A percentile compares a stretch with the other conserved stretches of the same genome.
phyloP scores from a whole-genome alignment of 768 basidiomycete genomes.

The Tricholoma saponaceum region DNA sequence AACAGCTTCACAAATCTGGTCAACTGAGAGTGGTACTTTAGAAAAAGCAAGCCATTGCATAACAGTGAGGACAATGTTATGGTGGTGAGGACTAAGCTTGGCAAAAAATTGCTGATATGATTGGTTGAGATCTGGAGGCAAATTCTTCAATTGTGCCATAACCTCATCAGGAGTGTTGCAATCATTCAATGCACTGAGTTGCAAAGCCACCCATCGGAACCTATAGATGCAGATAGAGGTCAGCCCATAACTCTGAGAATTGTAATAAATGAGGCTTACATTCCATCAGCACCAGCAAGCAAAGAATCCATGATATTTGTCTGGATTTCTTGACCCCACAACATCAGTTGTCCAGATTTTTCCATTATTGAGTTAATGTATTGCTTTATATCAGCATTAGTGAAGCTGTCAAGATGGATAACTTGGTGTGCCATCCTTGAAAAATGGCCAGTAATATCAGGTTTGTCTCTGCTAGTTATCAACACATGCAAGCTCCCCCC shows the following conservation, averaged over 20 bases:
- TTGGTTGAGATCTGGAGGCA: too few species aligned
- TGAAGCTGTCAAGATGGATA: too few species aligned
- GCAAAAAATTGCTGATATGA: too few species aligned
- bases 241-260: not conserved
- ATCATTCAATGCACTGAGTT: not conserved
- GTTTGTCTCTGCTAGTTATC: not conserved
- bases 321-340: too few species aligned
- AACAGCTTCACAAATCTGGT: not conserved
- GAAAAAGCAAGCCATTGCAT: too few species aligned
- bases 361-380: not conserved
- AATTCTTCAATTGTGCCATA: too few species aligned
- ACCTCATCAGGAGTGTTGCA: not conserved
- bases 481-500: not conserved
- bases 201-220: not conserved
- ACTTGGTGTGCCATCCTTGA: too few species aligned
- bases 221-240: not conserved
- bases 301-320: not conserved
- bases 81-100: too few species aligned
- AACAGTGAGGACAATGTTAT: too few species aligned
- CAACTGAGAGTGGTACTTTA: not conserved
- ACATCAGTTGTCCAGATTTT: too few species aligned
- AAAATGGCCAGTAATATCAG: not conserved
- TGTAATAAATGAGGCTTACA: not conserved
- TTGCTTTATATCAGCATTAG: not conserved
- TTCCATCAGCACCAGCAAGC: too few species aligned